Base-by-base conservation (phyloP, 1,139 yeast genomes). In the Magnusiomyces sp. region DNA sequence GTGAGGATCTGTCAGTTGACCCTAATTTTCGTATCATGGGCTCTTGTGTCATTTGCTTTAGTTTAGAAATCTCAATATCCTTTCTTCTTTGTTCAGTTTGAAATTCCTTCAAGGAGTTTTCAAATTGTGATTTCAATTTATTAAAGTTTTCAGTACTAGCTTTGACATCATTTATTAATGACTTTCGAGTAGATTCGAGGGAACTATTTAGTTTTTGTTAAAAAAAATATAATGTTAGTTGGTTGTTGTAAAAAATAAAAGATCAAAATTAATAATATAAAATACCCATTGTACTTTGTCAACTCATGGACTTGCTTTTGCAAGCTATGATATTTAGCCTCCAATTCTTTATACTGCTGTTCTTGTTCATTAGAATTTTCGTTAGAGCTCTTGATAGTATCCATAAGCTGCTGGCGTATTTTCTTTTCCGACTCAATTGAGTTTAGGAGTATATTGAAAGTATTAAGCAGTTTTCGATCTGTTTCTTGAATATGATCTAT, bases 91-190 rank as follows among this genome's bases (percentile, higher is more conserved):
- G 13, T 14, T 43, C 46, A 11, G 36, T 32, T 27, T 43, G 40
- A n/a, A 33, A 43, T 13, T 43, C 46, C 10, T 27, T 38, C 23
- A 20, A 33, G n/a, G 46, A 14, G 20, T 33, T 43, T 34, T 43
- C 46, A 34, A 19, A 16, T n/a, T 33, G 17, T 34, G 16, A 5
- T n/a, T 17, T 13, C 9, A 32, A 11, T 17, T 43, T 43, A 13
- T 20, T 33, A 10, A 43, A 20, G n/a, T 43, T 39, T 9, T 43
- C 46, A 17, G 17, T 11, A 9, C 23, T 37, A 20, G 40, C 17
- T 37, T 37, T 37, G 19, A 16, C 20, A 16, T 37, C 11, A 17
- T 16, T 13, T 11, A 16, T 37, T 37, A 37, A 37, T 11, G 40
- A 9, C 11, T 20, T n/a, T n/a, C 9, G 19, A n/a, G 17, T 11